Evolutionary conservation across 202 grass and related monocot species (phyloP).

Genomic region (Setaria italica): DNA sequence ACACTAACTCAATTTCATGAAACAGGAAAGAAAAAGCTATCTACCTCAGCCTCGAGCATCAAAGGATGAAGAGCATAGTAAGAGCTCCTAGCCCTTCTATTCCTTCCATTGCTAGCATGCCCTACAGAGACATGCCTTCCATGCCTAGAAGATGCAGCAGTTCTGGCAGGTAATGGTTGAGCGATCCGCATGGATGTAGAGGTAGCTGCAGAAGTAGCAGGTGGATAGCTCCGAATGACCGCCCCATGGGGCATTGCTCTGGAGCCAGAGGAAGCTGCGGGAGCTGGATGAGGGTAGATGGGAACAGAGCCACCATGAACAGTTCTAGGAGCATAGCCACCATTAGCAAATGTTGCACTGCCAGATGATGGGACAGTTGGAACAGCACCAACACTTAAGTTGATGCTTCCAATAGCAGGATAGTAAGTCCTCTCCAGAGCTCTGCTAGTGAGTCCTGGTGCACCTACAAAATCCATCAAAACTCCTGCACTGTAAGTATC

Average conservation of each 20-base stretch:
- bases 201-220: conserved; percentile 32
- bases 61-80: conserved; percentile 54
- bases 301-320: conserved; percentile 34
- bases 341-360: conserved; percentile 33
- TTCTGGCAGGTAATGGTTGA: conserved; percentile 35
- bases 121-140: conserved; percentile 42
- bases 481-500: conserved; percentile 20
- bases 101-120: conserved; percentile 57
- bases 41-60: conserved; percentile 67
- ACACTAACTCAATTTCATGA: conserved; percentile 20
- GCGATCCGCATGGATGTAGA: conserved; percentile 16
- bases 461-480: conserved; percentile 44
- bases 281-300: conserved; percentile 34
- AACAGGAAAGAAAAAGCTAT: conserved; percentile 24
- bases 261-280: conserved; percentile 26
- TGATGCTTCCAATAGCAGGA: conserved; percentile 37
- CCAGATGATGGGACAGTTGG: conserved; percentile 36
- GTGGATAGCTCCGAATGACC: conserved; percentile 31
- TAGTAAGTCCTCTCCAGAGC: conserved; percentile 17
- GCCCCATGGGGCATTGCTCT: conserved; percentile 30
- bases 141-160: conserved; percentile 52
- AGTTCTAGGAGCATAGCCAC: conserved; percentile 50
- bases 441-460: conserved; percentile 29
- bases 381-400: conserved; percentile 34
- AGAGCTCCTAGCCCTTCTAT: conserved; percentile 58